Evolutionary conservation across 495 filamentous ascomycete genomes (phyloP), one percentile per base, ranked within the genome.

Genomic region (Baudoinia panamericana): DNA sequence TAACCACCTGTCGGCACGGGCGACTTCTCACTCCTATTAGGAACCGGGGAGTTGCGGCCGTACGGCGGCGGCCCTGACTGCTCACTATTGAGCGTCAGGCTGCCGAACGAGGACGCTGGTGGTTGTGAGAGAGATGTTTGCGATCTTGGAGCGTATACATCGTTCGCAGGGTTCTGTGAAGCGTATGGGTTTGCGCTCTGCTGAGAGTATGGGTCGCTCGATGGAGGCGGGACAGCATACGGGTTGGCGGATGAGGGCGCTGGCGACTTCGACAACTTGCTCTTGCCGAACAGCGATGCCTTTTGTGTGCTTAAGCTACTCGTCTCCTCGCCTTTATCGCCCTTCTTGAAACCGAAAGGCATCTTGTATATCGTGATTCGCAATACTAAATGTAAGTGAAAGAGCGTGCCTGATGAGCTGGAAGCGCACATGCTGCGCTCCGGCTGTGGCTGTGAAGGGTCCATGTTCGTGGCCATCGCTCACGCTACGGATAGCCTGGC

Each of bases 1-100:
- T 58, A 58, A 3, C 56, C 61, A 1, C 51, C 54, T 10, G 42
- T 31, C 12, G 56, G 55, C 10, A 58, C 53, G 11, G 61, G 56
- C 10, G 33, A 42, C 49, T 64, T 64, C 16, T 64, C 48, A 15
- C 38, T 31, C 22, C 55, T n/a, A 36, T 46, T 36, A 41, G 42
- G 44, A 30, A 31, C n/a, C 25, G 41, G 37, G 34, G 45, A 13
- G 24, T 30, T 23, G 7, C 28, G 28, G 23, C 27, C 35, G 13
- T 36, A 29, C 39, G 20, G 13, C 16, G 36, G 31, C 12, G 42
- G 42, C 12, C 13, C 22, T 2, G 23, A 36, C 2, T n/a, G 18
- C 23, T 41, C 32, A 24, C 30, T 36, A 16, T 51, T 41, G 28
- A 48, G 21, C 10, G 36, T 41, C 22, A 49, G 40, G 40, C 24